These are phyloP conservation scores for Penicillium egyptiacum DNA, from an alignment of 495 filamentous ascomycete species.

Conservation along the genomic window DNA sequence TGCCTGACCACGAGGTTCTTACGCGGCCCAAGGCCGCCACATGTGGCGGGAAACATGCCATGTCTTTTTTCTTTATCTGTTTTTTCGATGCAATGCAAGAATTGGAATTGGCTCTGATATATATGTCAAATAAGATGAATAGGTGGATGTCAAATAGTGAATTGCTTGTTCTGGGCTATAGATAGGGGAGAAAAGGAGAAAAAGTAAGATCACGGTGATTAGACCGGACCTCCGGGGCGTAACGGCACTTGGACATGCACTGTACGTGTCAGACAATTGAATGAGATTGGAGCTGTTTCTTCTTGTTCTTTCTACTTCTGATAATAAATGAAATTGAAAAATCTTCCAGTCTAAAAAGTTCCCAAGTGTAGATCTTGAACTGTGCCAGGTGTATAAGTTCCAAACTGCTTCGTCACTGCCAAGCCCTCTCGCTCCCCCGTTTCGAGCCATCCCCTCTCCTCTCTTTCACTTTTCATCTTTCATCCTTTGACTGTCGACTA, in stretches of 20 bases:
- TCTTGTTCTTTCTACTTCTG: too few species aligned
- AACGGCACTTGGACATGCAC: not conserved
- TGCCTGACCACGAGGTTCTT: conserved; percentile 7
- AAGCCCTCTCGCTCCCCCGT: conserved; percentile 26
- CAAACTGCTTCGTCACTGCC: conserved; percentile 34
- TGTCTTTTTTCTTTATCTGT: too few species aligned
- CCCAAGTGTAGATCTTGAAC: conserved; percentile 7
- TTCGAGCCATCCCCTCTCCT: conserved; percentile 32
- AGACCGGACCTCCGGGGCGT: conserved; percentile 10
- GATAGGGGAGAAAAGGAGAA: not conserved
- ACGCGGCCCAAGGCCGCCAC: conserved; percentile 4
- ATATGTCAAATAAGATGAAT: not conserved
- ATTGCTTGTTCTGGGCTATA: not conserved
- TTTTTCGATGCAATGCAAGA: too few species aligned
- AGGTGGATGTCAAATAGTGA: not conserved
- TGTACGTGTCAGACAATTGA: not conserved
- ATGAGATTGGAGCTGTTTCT: not conserved
- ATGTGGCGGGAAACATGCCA: conserved; percentile 7
- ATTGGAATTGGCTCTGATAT: not conserved
- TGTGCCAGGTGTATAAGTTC: conserved; percentile 1
- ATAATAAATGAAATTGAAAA: not conserved
- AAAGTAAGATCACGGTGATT: not conserved
- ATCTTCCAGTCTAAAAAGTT: not conserved
- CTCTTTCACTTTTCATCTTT: conserved; percentile 14
- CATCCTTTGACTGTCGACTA: conserved; percentile 4